Evolutionary conservation across 345 rosid species (phyloP), one percentile per base, ranked within the genome.

Genomic region (Salix brachista): DNA sequence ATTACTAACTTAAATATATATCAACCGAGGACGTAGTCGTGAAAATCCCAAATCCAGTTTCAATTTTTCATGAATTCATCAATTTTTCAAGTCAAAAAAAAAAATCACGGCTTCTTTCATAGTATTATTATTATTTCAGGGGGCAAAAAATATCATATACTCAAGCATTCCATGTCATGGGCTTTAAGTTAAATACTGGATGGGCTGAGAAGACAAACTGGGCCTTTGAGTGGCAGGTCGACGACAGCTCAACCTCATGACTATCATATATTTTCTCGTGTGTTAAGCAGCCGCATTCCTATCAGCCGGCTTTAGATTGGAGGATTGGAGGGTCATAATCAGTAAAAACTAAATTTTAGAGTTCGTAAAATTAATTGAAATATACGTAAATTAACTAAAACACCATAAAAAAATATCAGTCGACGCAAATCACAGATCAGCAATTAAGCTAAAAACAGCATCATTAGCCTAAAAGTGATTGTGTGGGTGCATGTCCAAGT

Each of bases 371-470:
- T 32, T 0, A 34, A 34, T 34, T 4, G 0, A 34, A 0, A 34
- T 32, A 32, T 4, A 32, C 0, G 0, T 4, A 32, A 32, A 5
- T 34, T 34, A 34, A 34, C 0, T 5, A 0, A 34, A 34, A 34
- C 5, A 5, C 0, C 36, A 34, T 34, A 36, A 34, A 36, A 36
- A 34, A 34, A 5, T 0, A 36, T 36, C 37, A 5, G 37, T 36
- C 37, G 37, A 36, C 37, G 37, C 6, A 5, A 34, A 58, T n/a
- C 25, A 58, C 25, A 58, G 12, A 13, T 0, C 5, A 58, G 6
- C 1, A 0, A 58, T n/a, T 10, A n/a, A 3, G 28, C 3, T 0
- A 3, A 54, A n/a, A 23, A 23, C 5, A 58, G 2, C 2, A 58
- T 1, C 14, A 58, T 9, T 9, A 58, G 19, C 7, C 23, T 19